phyloP scores from a whole-genome alignment of 495 filamentous ascomycete species.

The Talaromyces stipitatus region DNA sequence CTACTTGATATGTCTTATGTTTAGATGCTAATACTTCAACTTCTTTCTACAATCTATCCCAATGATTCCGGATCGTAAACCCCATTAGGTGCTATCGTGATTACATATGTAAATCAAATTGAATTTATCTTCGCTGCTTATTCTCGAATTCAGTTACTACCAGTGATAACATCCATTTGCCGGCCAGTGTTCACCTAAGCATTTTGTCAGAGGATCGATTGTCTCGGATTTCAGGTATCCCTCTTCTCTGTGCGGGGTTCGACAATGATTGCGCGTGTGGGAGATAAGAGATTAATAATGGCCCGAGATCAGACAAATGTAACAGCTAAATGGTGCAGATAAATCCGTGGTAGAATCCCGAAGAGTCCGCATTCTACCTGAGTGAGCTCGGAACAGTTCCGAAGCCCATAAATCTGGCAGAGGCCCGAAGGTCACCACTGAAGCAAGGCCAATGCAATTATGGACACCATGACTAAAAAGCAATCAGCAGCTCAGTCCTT shows the following conservation, averaged over 20 bases:
- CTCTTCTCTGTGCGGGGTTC: background rate
- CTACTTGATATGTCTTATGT: background rate
- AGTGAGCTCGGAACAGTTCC: background rate
- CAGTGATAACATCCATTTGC: background rate
- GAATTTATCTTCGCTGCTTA: background rate
- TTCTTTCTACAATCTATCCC: too few relatives aligned
- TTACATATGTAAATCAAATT: background rate
- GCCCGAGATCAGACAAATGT: background rate
- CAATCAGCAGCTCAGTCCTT: background rate
- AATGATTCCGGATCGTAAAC: too few relatives aligned
- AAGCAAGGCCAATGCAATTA: background rate
- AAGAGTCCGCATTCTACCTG: background rate
- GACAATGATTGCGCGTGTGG: background rate
- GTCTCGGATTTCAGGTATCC: background rate
- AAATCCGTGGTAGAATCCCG: background rate
- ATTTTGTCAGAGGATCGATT: background rate
- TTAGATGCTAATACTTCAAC: background rate
- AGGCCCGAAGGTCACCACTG: background rate
- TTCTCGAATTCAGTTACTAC: background rate
- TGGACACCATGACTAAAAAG: background rate
- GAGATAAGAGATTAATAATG: background rate
- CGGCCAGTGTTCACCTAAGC: background rate
- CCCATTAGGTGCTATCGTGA: too few relatives aligned
- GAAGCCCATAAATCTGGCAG: background rate
- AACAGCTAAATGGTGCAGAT: background rate